These are phyloP conservation scores for Fusarium austroafricanum DNA, from an alignment of 2,329 filamentous ascomycete species.

Conservation along the genomic window DNA sequence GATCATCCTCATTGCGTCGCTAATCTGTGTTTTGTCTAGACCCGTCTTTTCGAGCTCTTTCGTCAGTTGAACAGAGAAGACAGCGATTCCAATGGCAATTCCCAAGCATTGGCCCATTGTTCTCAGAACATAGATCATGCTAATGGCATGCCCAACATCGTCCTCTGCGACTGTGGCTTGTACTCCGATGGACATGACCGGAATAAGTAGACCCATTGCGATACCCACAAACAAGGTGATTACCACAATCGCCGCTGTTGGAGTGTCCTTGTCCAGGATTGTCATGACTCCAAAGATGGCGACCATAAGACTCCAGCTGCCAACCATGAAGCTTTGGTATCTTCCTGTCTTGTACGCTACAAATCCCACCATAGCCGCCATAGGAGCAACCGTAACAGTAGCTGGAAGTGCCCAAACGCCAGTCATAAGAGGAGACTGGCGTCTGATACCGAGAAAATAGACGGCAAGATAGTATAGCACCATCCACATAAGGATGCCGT, in stretches of 20 bases:
- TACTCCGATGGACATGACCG: constrained; percentile 70
- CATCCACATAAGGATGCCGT: constrained; percentile 47
- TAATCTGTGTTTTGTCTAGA: constrained; percentile 20
- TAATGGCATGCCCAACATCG: constrained; percentile 42
- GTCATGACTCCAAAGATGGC: constrained; percentile 68
- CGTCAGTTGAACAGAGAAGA: constrained; percentile 43
- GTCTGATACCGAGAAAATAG: constrained; percentile 44
- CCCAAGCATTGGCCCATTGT: constrained; percentile 46
- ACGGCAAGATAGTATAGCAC: constrained; percentile 46
- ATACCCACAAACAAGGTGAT: constrained; percentile 70
- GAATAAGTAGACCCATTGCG: constrained; percentile 73
- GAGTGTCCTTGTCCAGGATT: constrained; percentile 60
- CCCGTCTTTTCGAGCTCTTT: constrained; percentile 24
- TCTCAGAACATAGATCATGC: constrained; percentile 44
- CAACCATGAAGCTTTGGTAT: constrained; percentile 71
- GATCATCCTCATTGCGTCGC: constrained; percentile 39
- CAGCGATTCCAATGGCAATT: constrained; percentile 42
- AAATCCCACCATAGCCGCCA: constrained; percentile 66
- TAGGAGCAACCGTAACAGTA: constrained; percentile 72
- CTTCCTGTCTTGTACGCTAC: constrained; percentile 65
- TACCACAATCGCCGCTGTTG: constrained; percentile 67
- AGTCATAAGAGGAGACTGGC: constrained; percentile 37
- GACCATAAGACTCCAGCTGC: constrained; percentile 70
- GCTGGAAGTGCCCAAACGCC: constrained; percentile 67
- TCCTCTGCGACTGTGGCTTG: constrained; percentile 60